Conservation (phyloP, 768 basidiomycete genomes). For the Pulveroboletus frians region DNA sequence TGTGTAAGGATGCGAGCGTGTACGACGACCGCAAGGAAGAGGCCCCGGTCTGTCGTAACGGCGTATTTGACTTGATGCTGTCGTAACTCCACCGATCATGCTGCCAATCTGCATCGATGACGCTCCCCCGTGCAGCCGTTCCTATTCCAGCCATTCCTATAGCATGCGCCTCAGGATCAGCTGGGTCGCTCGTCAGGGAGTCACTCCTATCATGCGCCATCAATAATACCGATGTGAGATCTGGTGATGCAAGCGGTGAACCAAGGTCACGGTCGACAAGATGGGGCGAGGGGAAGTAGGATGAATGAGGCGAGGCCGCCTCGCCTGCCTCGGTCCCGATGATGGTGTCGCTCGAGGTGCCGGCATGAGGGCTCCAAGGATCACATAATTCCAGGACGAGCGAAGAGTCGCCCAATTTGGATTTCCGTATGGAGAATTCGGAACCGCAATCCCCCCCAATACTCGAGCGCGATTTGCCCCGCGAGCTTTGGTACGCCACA, state of each 20-base stretch:
- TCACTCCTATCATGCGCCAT: constrained; percentile 24
- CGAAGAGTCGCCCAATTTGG: not conserved
- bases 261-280: not conserved
- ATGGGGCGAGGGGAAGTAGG: constrained; percentile 4
- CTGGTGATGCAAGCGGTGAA: constrained; percentile 27
- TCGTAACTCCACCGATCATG: constrained; percentile 13
- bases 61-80: constrained; percentile 6
- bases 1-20: not conserved
- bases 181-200: constrained; percentile 12
- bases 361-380: constrained; percentile 23
- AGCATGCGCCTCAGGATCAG: constrained; percentile 18
- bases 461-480: constrained; percentile 23
- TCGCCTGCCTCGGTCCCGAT: constrained; percentile 24
- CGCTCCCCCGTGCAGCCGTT: constrained; percentile 35
- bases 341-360: constrained; percentile 27
- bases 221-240: constrained; percentile 29
- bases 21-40: constrained; percentile 8
- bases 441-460: constrained; percentile 8
- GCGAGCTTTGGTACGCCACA: constrained; percentile 35
- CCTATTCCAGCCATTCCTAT: constrained; percentile 44
- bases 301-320: constrained; percentile 7
- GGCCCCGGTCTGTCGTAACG: not conserved
- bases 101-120: constrained; percentile 14
- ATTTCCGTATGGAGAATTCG: constrained; percentile 12
- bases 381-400: constrained; percentile 10